Base-by-base conservation (phyloP, 257 asterid species). In the Solanum appendiculatum region DNA sequence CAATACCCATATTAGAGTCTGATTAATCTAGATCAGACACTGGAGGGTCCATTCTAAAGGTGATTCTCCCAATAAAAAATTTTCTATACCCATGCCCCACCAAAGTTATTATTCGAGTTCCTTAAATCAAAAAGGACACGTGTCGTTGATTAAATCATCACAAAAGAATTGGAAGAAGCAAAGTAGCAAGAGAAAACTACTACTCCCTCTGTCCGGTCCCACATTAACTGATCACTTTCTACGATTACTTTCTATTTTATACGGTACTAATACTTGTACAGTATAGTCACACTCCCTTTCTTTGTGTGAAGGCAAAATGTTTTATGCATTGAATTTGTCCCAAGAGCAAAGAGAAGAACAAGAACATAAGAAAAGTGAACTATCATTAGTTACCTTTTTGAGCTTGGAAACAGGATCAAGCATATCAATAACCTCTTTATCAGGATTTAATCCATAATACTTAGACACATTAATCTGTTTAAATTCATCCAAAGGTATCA, bases 401-500 rank as follows among this genome's bases (percentile, higher is more conserved):
- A 82, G 86, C 89, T 64, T 91, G 91, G 96, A 86, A 77, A 92
- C 90, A 10, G 88, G 68, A 36, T 93, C 92, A 34, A 95, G 98
- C 94, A 94, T 86, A 78, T 93, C 94, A 86, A 95, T 98, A 93
- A 93, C 93, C 84, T 93, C 93, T 68, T 94, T 89, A 83, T 95
- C 97, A 86, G 97, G 98, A 87, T 60, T 89, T 48, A 95, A 93
- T 34, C 98, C 98, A 88, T 95, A 95, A 40, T 83, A 81, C 80
- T 94, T 91, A 23, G 93, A 90, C 12, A 94, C 94, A 44, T 89
- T 92, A 5, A 89, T 91, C 85, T 93, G 94, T 84, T 93, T 91
- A 56, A 94, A 89, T 85, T 95, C 98, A 34, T 88, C 92, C 89
- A 93, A 83, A 77, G 98, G 98, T 75, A 95, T 94, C 93, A 94